phyloP scores from a whole-genome alignment of 2,329 filamentous ascomycete genomes.

The Beauveria medogensis region DNA sequence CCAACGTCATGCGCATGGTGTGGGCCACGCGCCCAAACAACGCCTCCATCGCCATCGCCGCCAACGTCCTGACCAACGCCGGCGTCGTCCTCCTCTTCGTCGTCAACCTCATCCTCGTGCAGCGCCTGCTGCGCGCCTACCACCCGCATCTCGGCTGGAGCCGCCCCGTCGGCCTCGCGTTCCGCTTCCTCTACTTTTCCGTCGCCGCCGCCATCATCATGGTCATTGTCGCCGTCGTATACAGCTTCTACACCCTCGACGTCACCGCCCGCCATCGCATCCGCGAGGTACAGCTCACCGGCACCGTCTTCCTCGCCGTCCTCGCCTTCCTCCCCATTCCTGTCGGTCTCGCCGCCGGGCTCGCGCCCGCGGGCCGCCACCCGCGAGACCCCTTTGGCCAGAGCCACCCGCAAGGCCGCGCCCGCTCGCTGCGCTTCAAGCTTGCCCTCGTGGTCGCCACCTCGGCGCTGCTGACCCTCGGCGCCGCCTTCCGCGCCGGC shows the following conservation, averaged over 20 bases:
- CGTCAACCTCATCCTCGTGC: slow-evolving; percentile 68
- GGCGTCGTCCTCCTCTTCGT: slow-evolving; percentile 70
- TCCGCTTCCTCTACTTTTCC: slow-evolving; percentile 50
- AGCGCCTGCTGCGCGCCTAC: slow-evolving; percentile 65
- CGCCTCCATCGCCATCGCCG: slow-evolving; percentile 43
- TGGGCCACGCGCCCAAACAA: slow-evolving; percentile 39
- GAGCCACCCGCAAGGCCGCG: slow-evolving; percentile 53
- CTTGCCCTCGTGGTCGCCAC: slow-evolving; percentile 54
- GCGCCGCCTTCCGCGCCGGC: slow-evolving; percentile 60
- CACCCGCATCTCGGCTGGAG: slow-evolving; percentile 68
- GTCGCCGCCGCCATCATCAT: slow-evolving; percentile 55
- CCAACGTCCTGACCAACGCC: slow-evolving; percentile 62
- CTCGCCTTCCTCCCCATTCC: slow-evolving; percentile 60
- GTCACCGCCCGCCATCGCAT: slow-evolving; percentile 39
- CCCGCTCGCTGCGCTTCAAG: slow-evolving; percentile 55
- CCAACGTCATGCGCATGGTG: slow-evolving; percentile 43
- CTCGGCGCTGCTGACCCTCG: slow-evolving; percentile 53
- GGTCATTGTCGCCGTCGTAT: slow-evolving; percentile 56
- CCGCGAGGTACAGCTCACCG: slow-evolving; percentile 56
- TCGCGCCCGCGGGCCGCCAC: slow-evolving; percentile 35
- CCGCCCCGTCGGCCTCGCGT: slow-evolving; percentile 37
- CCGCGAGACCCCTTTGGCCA: slow-evolving; percentile 45
- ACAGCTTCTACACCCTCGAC: slow-evolving; percentile 60
- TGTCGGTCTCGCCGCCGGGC: slow-evolving; percentile 26
- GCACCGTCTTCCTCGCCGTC: slow-evolving; percentile 56